Percentiles rank a stretch among this genome's conserved stretches.
Conservation (phyloP, 169 alveolate species). For the Babesia caballi region DNA sequence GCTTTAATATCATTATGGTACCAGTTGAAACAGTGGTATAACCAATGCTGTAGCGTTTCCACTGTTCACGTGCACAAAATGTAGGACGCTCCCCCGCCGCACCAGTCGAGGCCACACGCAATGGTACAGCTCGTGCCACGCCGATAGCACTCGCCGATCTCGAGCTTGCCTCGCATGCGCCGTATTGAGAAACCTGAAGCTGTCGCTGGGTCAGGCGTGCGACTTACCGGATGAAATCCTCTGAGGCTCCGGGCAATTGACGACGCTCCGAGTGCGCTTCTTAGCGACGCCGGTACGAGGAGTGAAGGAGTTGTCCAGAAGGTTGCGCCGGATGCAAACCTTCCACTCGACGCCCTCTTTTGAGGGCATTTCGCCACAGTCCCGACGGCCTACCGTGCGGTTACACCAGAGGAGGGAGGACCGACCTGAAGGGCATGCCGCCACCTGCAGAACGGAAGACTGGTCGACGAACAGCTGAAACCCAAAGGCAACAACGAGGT, state of each 20-base stretch:
- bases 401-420: neutral
- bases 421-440: constrained; percentile 33
- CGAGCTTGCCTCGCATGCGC: neutral
- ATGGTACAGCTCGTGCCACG: neutral
- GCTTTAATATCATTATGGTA: neutral
- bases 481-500: constrained; percentile 26
- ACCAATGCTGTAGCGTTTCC: neutral
- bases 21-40: neutral
- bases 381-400: neutral
- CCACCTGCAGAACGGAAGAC: neutral
- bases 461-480: constrained; percentile 9
- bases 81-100: neutral
- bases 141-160: neutral
- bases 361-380: constrained; percentile 14
- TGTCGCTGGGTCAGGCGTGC: neutral
- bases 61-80: neutral
- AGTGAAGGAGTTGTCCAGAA: neutral
- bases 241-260: neutral
- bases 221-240: constrained; percentile 6
- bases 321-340: constrained; percentile 1
- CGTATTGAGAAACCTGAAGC: neutral
- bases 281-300: neutral
- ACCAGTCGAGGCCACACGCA: neutral
- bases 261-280: neutral
- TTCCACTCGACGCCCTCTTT: constrained; percentile 25